Evolutionary conservation across 495 filamentous ascomycete genomes (phyloP).

Genomic region (Neurospora sp.): DNA sequence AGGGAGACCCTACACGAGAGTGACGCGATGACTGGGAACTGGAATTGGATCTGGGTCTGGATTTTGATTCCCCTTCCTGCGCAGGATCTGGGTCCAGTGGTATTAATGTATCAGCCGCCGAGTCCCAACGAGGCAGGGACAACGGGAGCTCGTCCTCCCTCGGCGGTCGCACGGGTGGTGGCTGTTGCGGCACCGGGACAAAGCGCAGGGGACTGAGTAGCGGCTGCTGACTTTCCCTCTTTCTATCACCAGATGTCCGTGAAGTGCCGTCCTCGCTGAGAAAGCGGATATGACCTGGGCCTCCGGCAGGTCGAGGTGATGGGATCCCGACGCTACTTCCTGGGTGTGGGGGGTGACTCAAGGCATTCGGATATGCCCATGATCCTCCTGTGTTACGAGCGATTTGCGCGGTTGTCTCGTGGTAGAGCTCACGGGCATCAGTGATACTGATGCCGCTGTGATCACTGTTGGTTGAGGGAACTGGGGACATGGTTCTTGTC

Average conservation of each 20-base stretch:
- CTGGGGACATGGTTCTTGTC: background rate
- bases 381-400: slow-evolving; percentile 2
- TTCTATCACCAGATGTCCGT: background rate
- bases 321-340: background rate
- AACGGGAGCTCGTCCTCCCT: background rate
- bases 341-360: background rate
- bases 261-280: background rate
- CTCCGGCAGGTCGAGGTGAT: background rate
- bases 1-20: background rate
- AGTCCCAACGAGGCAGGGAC: background rate
- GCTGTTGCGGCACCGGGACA: background rate
- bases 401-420: slow-evolving; percentile 13
- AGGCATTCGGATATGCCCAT: background rate
- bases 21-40: background rate
- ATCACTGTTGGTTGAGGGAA: background rate
- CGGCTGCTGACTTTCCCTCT: background rate
- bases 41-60: background rate
- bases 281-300: background rate
- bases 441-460: background rate
- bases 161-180: slow-evolving; percentile 1
- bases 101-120: background rate
- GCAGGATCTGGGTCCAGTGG: background rate
- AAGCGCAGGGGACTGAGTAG: background rate
- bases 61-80: background rate
- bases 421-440: slow-evolving; percentile 10